These are phyloP conservation scores for Brasilioporus rufonigricans DNA, from an alignment of 768 basidiomycete species.

Conservation along the genomic window DNA sequence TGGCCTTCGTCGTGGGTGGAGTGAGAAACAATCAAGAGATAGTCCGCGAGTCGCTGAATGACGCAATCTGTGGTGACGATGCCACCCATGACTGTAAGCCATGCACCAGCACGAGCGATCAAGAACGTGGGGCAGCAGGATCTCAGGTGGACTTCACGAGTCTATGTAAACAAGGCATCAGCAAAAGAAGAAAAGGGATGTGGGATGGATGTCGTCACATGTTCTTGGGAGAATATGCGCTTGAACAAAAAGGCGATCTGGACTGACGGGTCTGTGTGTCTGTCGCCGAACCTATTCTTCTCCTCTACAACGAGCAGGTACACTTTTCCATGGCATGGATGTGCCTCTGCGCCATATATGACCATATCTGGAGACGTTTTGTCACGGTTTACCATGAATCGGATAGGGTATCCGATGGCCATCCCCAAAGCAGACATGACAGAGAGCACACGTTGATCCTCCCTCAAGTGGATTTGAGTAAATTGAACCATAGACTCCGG, in stretches of 20 bases:
- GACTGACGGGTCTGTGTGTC: constrained; percentile 28
- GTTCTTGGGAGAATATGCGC: constrained; percentile 7
- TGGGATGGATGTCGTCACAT: neutral
- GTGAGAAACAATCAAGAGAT: neutral
- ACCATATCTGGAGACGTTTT: constrained; percentile 5
- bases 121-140: constrained; percentile 34
- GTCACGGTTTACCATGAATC: no score
- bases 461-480: constrained; percentile 20
- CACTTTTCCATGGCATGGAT: no score
- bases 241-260: constrained; percentile 28
- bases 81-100: constrained; percentile 32
- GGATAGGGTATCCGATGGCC: no score
- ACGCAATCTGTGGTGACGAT: constrained; percentile 28
- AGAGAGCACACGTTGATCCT: no score
- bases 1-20: neutral
- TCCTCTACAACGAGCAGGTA: constrained; percentile 23
- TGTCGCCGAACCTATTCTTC: constrained; percentile 13
- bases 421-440: no score
- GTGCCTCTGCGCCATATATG: neutral
- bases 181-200: no score
- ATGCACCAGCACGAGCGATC: constrained; percentile 15
- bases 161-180: constrained; percentile 5
- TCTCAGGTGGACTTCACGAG: constrained; percentile 1
- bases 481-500: constrained; percentile 14
- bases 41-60: constrained; percentile 21